Evolutionary conservation across 2,329 filamentous ascomycete species (phyloP).

Genomic region (Diaporthe amygdali): DNA sequence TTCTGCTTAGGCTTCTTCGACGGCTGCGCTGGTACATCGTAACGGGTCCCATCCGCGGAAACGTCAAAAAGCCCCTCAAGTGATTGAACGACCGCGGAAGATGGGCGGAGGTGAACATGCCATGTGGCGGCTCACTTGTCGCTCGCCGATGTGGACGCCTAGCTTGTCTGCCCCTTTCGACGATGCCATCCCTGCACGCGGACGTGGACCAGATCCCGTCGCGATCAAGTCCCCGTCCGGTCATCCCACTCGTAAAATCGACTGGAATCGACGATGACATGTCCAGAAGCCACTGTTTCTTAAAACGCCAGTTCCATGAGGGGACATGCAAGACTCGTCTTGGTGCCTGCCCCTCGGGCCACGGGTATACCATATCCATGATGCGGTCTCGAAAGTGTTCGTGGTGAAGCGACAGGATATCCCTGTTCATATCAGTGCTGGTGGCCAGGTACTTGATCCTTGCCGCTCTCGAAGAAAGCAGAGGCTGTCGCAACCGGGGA

Average conservation of each 20-base stretch:
- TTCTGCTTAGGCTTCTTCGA: constrained; percentile 41
- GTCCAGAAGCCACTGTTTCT: background rate
- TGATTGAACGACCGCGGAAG: constrained; percentile 26
- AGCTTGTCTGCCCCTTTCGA: background rate
- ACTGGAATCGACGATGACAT: background rate
- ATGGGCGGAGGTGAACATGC: constrained; percentile 29
- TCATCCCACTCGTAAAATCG: constrained; percentile 13
- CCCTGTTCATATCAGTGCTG: background rate
- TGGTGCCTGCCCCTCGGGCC: background rate
- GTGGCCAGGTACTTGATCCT: background rate
- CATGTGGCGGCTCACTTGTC: constrained; percentile 22
- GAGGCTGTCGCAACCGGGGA: background rate
- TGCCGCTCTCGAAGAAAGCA: background rate
- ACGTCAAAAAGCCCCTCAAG: constrained; percentile 40
- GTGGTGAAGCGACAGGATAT: background rate
- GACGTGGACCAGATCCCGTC: constrained; percentile 18
- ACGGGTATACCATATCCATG: background rate
- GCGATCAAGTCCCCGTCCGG: constrained; percentile 4
- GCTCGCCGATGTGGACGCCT: constrained; percentile 12
- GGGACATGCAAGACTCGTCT: constrained; percentile 8
- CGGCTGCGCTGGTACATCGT: constrained; percentile 39
- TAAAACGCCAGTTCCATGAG: background rate
- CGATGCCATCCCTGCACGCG: background rate
- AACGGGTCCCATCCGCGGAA: constrained; percentile 33
- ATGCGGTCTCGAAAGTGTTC: background rate